Evolutionary conservation across 2,329 filamentous ascomycete species (phyloP).

Genomic region (Fusarium buharicum): DNA sequence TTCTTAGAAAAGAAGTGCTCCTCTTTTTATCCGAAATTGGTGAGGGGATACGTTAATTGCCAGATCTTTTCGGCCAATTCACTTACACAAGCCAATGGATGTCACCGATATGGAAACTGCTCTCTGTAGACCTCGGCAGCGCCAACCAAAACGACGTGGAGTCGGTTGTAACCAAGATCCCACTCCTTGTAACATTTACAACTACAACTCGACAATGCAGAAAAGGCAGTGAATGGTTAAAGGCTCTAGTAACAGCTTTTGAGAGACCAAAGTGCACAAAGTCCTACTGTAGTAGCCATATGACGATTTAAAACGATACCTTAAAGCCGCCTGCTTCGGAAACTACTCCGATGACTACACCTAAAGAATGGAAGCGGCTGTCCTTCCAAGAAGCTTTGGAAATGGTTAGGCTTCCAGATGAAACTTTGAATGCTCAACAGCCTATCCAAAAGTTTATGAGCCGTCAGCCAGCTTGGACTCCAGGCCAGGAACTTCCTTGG

Average conservation of each 20-base stretch:
- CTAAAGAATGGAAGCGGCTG: constrained; percentile 40
- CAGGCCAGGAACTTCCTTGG: constrained; percentile 49
- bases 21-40: too few relatives aligned
- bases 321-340: neutral
- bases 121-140: constrained; percentile 30
- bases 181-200: neutral
- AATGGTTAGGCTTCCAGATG: constrained; percentile 40
- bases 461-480: constrained; percentile 49
- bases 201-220: neutral
- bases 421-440: neutral
- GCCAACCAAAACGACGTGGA: constrained; percentile 6
- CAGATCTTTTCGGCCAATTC: neutral
- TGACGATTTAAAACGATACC: neutral
- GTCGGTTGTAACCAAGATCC: neutral
- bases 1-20: too few relatives aligned
- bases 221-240: neutral
- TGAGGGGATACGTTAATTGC: too few relatives aligned
- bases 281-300: neutral
- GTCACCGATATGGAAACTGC: neutral
- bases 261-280: too few relatives aligned
- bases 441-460: constrained; percentile 46
- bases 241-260: too few relatives aligned
- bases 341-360: constrained; percentile 11
- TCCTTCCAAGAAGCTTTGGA: constrained; percentile 48
- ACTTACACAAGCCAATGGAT: too few relatives aligned